Percentiles rank a stretch among this genome's conserved stretches.
These are phyloP conservation scores for Brasilioporus rufonigricans DNA, from an alignment of 768 basidiomycete species.

Conservation along the genomic window DNA sequence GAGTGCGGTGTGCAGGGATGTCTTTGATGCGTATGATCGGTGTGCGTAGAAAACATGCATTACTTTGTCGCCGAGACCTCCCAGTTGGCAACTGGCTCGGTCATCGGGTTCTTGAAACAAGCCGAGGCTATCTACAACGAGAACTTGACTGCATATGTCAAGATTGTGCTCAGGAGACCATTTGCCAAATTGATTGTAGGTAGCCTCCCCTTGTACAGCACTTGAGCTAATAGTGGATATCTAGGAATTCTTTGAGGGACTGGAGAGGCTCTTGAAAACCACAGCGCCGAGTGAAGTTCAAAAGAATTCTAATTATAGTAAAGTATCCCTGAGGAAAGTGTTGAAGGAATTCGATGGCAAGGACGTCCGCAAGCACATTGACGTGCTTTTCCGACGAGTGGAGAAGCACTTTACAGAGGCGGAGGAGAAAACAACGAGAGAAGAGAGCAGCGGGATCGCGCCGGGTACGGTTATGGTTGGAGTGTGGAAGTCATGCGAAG, in stretches of 20 bases:
- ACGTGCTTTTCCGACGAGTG: slow-evolving; percentile 83
- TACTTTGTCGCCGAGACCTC: slow-evolving; percentile 84
- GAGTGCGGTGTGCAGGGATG: slow-evolving; percentile 25
- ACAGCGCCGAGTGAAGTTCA: slow-evolving; percentile 75
- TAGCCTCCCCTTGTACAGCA: slow-evolving; percentile 1
- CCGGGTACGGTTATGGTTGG: slow-evolving; percentile 69
- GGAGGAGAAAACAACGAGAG: slow-evolving; percentile 60
- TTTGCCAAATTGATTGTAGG: slow-evolving; percentile 84
- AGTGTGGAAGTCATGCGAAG: slow-evolving; percentile 91
- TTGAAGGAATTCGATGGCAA: slow-evolving; percentile 84
- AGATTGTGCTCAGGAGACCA: slow-evolving; percentile 80
- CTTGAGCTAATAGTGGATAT: slow-evolving; percentile 5
- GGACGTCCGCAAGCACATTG: slow-evolving; percentile 86
- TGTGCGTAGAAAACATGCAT: slow-evolving; percentile 86
- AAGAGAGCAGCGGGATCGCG: slow-evolving; percentile 51
- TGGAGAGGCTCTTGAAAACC: slow-evolving; percentile 83
- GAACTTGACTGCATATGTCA: slow-evolving; percentile 83
- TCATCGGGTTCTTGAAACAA: slow-evolving; percentile 59
- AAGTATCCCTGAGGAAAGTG: slow-evolving; percentile 76
- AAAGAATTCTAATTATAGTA: slow-evolving; percentile 71
- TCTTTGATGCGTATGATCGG: slow-evolving; percentile 2
- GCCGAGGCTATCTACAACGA: slow-evolving; percentile 89
- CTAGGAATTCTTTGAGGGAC: slow-evolving; percentile 93
- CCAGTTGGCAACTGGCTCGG: slow-evolving; percentile 62
- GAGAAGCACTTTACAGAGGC: slow-evolving; percentile 95